phyloP scores from a whole-genome alignment of 73 alveolate species.

The Paramecium sonneborni region DNA sequence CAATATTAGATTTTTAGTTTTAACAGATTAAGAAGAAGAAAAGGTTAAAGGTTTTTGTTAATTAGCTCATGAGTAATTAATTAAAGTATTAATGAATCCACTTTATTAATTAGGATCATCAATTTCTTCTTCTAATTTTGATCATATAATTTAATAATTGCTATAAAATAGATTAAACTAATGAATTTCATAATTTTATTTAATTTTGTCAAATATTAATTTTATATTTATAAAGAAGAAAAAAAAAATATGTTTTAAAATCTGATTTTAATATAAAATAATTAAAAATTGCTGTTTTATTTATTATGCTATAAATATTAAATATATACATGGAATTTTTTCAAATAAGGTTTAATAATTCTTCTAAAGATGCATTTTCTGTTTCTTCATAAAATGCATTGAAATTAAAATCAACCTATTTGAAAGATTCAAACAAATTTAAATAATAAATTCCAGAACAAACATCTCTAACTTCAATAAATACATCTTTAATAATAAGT shows the following conservation, averaged over 20 bases:
- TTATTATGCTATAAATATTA: background rate
- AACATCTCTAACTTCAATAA: constrained; percentile 33
- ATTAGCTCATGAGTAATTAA: constrained; percentile 52
- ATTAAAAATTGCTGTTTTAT: background rate
- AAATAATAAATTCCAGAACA: constrained; percentile 6
- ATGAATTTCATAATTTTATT: background rate
- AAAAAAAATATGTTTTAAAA: no score
- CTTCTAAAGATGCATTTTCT: constrained; percentile 47
- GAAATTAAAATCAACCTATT: constrained; percentile 27
- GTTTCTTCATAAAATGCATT: constrained; percentile 64
- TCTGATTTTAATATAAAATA: background rate
- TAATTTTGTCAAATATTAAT: background rate
- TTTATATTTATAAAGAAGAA: background rate
- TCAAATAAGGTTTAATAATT: background rate
- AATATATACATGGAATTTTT: background rate
- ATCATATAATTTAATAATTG: background rate
- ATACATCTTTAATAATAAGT: constrained; percentile 1
- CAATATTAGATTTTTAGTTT: background rate
- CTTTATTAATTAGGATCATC: constrained; percentile 30
- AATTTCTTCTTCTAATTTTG: constrained; percentile 27
- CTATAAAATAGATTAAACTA: constrained; percentile 9
- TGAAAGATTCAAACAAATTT: constrained; percentile 48
- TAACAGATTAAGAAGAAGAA: constrained; percentile 56
- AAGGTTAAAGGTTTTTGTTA: constrained; percentile 49
- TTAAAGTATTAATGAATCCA: constrained; percentile 55